Evolutionary conservation across 345 rosid genomes (phyloP).

Genomic region (Firmiana major): DNA sequence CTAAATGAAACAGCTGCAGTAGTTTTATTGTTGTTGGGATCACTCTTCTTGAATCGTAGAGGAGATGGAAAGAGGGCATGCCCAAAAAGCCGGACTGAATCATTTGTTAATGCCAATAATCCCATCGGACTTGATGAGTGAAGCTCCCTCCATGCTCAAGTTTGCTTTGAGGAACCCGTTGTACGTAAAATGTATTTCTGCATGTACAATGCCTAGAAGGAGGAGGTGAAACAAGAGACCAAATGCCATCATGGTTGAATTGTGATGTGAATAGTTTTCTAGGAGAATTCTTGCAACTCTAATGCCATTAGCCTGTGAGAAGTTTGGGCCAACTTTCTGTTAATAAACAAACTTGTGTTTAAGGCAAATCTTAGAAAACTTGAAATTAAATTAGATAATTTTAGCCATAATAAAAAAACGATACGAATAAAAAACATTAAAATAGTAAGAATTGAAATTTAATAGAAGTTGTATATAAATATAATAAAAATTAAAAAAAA

Average conservation of each 20-base stretch:
- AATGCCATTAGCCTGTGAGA: background rate
- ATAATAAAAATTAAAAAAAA: too few species aligned
- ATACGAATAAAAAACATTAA: too few species aligned
- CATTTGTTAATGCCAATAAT: constrained; percentile 49
- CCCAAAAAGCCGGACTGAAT: constrained; percentile 31
- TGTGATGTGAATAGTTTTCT: background rate
- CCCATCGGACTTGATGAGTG: constrained; percentile 41
- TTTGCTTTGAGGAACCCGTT: constrained; percentile 39
- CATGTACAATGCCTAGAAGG: constrained; percentile 4
- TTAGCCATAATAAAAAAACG: too few species aligned
- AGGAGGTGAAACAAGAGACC: background rate
- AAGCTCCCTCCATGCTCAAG: constrained; percentile 30
- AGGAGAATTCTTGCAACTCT: background rate
- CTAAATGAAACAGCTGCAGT: constrained; percentile 25
- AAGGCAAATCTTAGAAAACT: background rate
- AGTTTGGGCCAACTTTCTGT: background rate
- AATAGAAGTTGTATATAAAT: too few species aligned
- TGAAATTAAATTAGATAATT: too few species aligned
- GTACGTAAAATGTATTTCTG: constrained; percentile 28
- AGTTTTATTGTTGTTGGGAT: background rate
- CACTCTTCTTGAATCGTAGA: constrained; percentile 15
- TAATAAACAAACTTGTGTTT: too few species aligned
- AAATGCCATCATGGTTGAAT: background rate
- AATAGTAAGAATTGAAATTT: too few species aligned
- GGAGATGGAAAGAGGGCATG: constrained; percentile 41